These are phyloP conservation scores for Globisporangium barbulae DNA, from an alignment of 352 stramenopile species.

Conservation along the genomic window DNA sequence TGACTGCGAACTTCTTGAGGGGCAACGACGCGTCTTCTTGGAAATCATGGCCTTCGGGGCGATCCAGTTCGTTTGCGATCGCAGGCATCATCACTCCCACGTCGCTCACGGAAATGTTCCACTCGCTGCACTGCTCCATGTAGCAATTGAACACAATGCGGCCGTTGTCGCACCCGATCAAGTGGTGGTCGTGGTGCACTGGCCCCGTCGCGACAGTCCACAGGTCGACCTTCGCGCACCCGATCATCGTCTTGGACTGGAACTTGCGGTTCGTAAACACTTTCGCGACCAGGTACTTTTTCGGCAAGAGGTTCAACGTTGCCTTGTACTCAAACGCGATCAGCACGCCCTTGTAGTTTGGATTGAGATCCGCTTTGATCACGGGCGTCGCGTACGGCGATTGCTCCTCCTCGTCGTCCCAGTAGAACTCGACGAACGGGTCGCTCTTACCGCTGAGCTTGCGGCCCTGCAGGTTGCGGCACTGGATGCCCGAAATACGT, in stretches of 20 bases:
- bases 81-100: constrained; percentile 88
- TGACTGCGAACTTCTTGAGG: constrained; percentile 87
- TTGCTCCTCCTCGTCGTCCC: constrained; percentile 69
- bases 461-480: constrained; percentile 77
- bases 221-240: constrained; percentile 71
- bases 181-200: constrained; percentile 86
- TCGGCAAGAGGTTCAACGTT: constrained; percentile 48
- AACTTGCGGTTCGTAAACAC: constrained; percentile 86
- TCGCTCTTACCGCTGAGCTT: constrained; percentile 83
- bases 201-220: constrained; percentile 81
- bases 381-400: constrained; percentile 77
- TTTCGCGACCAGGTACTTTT: constrained; percentile 66
- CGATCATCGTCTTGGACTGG: constrained; percentile 71
- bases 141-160: constrained; percentile 90
- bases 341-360: constrained; percentile 85
- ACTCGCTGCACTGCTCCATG: constrained; percentile 90
- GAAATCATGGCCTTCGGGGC: constrained; percentile 87
- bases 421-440: constrained; percentile 88
- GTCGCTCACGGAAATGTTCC: constrained; percentile 88
- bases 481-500: constrained; percentile 85
- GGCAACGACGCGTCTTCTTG: constrained; percentile 86
- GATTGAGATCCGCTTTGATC: constrained; percentile 85
- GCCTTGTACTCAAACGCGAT: constrained; percentile 87
- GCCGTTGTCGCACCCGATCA: constrained; percentile 83
- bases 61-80: constrained; percentile 86